These are phyloP conservation scores for Apodospora peruviana DNA, from an alignment of 495 filamentous ascomycete genomes.

Conservation along the genomic window DNA sequence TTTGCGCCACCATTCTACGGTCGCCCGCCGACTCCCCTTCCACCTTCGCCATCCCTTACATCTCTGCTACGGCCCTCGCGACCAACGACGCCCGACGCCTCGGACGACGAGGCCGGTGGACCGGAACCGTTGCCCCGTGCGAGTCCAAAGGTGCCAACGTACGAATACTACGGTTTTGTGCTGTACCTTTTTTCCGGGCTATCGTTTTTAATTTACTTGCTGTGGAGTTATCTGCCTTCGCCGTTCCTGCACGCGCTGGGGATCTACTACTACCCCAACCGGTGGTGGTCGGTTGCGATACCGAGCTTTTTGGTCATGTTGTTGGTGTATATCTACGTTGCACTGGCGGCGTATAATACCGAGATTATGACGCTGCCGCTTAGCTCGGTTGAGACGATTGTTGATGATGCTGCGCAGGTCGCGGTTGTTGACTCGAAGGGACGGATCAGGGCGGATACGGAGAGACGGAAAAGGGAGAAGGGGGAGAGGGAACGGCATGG, in stretches of 20 bases:
- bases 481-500: slow-evolving; percentile 19
- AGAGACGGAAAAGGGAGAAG: slow-evolving; percentile 31
- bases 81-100: slow-evolving; percentile 86
- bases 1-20: slow-evolving; percentile 89
- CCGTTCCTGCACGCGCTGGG: slow-evolving; percentile 89
- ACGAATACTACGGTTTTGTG: slow-evolving; percentile 98
- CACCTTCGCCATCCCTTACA: slow-evolving; percentile 91
- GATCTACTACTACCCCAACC: slow-evolving; percentile 93
- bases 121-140: slow-evolving; percentile 67
- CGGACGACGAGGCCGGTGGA: slow-evolving; percentile 66
- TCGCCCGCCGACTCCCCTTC: slow-evolving; percentile 79
- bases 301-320: slow-evolving; percentile 85
- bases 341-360: slow-evolving; percentile 86
- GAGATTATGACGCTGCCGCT: slow-evolving; percentile 79
- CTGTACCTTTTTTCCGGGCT: slow-evolving; percentile 80
- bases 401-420: slow-evolving; percentile 83
- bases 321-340: slow-evolving; percentile 89
- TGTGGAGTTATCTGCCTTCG: slow-evolving; percentile 91
- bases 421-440: slow-evolving; percentile 74
- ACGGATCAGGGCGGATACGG: slow-evolving; percentile 37
- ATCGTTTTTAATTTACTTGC: slow-evolving; percentile 80
- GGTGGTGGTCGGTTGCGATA: slow-evolving; percentile 94
- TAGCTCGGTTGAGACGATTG: slow-evolving; percentile 78
- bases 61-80: slow-evolving; percentile 87
- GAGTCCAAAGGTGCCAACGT: slow-evolving; percentile 88